Evolutionary conservation across 2,329 filamentous ascomycete species (phyloP), one percentile per base, ranked within the genome.

Genomic region (Neoscytalidium dimidiatum): DNA sequence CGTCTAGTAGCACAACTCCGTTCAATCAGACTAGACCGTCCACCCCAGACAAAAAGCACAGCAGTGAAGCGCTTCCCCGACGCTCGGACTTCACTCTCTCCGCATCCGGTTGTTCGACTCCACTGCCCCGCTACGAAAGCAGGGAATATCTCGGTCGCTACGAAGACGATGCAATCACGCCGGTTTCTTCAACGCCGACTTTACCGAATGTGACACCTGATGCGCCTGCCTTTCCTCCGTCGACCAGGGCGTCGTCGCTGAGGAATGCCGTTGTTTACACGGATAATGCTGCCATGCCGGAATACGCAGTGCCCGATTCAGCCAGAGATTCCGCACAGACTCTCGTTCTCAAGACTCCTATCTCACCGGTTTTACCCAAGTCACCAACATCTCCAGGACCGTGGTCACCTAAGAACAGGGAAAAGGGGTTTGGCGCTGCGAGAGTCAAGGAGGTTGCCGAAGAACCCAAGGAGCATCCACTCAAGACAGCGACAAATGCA

Each of bases 31-130:
- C 63, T 3, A 48, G 63, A 4, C 56, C 63, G 9, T 44, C 44
- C n/a, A 46, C 63, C 2, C 63, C 56, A 21, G 62, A 64, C n/a
- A 65, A 49, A 44, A 65, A 60, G 4, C 17, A 51, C 19, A 57
- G 38, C 53, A 35, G 13, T n/a, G 56, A 65, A 51, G 63, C 44
- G n/a, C 33, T 38, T 29, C 56, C 56, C 38, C 53, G 63, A 11
- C 57, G 63, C 41, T 60, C 46, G n/a, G 63, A 61, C 19, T 48
- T 57, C 7, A 65, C 63, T 19, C 53, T 56, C 6, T 65, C 44
- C 28, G 53, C 41, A 43, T 65, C 63, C 26, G 63, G 63, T 14
- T 41, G n/a, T 35, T 65, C 63, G 56, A 65, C 63, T 33, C 63
- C 63, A 44, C 56, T 65, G 43, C 63, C 63, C 28, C 53, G 63